Percentiles rank a stretch among this genome's conserved stretches.
Conservation (phyloP, 1,284 basidiomycete genomes). For the Leccinum proliferum region DNA sequence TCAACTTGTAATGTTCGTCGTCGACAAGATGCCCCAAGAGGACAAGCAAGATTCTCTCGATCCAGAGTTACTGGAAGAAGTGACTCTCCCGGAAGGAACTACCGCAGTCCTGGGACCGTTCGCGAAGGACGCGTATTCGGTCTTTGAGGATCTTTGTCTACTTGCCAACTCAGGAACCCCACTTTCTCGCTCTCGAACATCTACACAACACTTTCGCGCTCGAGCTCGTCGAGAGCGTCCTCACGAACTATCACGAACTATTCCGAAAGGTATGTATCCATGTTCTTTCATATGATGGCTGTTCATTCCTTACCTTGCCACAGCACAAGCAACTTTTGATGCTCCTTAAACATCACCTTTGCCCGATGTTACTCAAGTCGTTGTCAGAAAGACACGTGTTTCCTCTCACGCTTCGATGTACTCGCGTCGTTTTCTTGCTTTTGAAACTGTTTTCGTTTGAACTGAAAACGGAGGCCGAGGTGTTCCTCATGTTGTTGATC, state of each 20-base stretch:
- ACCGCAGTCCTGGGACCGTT: slow-evolving; percentile 68
- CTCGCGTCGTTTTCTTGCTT: slow-evolving; percentile 89
- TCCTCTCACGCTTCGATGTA: slow-evolving; percentile 85
- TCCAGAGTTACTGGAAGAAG: slow-evolving; percentile 34
- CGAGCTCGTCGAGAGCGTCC: slow-evolving; percentile 93
- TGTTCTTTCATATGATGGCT: not conserved
- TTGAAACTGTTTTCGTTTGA: slow-evolving; percentile 89
- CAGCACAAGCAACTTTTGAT: slow-evolving; percentile 82
- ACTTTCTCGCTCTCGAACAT: slow-evolving; percentile 79
- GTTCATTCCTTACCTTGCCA: slow-evolving; percentile 1
- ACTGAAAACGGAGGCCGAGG: slow-evolving; percentile 75
- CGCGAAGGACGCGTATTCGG: slow-evolving; percentile 80
- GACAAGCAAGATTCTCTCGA: slow-evolving; percentile 46
- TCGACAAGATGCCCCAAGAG: slow-evolving; percentile 89
- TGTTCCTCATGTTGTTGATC: slow-evolving; percentile 80
- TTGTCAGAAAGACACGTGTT: slow-evolving; percentile 84
- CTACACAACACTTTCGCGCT: slow-evolving; percentile 93
- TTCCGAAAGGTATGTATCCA: slow-evolving; percentile 60
- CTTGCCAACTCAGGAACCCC: slow-evolving; percentile 80
- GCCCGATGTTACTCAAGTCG: slow-evolving; percentile 83
- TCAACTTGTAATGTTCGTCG: slow-evolving; percentile 96
- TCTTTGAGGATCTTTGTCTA: slow-evolving; percentile 84
- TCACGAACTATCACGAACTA: slow-evolving; percentile 89
- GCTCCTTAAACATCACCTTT: slow-evolving; percentile 83
- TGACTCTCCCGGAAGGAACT: slow-evolving; percentile 59